Base-by-base conservation (phyloP, 1,284 basidiomycete species). In the Pseudozyma pruni region DNA sequence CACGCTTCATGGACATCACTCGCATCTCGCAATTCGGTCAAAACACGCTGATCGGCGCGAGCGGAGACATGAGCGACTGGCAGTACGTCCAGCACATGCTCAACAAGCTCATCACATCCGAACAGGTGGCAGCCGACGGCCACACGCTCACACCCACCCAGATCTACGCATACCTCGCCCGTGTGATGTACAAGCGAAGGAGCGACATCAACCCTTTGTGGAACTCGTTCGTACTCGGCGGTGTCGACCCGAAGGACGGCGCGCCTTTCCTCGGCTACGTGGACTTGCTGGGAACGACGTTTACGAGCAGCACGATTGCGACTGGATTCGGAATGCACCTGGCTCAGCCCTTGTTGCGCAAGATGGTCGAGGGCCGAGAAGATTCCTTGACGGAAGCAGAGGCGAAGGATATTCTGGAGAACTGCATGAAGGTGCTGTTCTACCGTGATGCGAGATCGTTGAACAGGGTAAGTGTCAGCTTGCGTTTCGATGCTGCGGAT, bases 41-140 rank as follows among this genome's bases (percentile, higher is more conserved):
- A 31, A 70, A 78, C 62, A 95, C 94, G 34, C 86, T 96, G 61
- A 86, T 98, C 71, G 96, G 93, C 16, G 95, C 92, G 2, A 89
- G 92, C 32, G 96, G 95, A 32, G 95, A 99, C 85, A 93, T 98
- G 90, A 91, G 91, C 78, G 96, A 99, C 85, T 98, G 93, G 85
- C 96, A 99, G 83, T 91, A 93, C 83, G 87, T 98, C 72, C 91
- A 95, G 81, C 87, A 87, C 66, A 81, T 90, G 61, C 71, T 81
- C 22, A 63, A 64, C 46, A 74, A 81, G 52, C 59, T 77, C 42
- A 71, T 78, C 70, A 78, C 62, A 37, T 88, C 90, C 47, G 94
- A 98, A 83, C 88, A 90, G 69, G 88, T 90, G 16, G 86, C 87
- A 31, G 88, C 88, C 63, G 96, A 98, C 79, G 90, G 89, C 0